Base-by-base conservation (phyloP, 768 basidiomycete species). In the Tylopilus felleus region DNA sequence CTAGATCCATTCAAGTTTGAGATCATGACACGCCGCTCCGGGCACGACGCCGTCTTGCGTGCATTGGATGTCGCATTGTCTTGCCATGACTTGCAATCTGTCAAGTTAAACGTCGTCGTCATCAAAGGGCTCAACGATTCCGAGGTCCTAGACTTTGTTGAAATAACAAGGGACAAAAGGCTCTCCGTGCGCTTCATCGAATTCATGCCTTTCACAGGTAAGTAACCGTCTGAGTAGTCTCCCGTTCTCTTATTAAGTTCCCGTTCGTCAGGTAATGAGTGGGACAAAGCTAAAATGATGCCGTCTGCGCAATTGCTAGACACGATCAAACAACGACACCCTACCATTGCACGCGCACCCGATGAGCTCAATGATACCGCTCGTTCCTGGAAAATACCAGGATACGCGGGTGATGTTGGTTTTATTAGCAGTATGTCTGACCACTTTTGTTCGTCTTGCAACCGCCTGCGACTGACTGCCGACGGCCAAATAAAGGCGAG, bases 371-470 rank as follows among this genome's bases (percentile, higher is more conserved):
- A 88, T 62, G 88, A 91, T 61, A 93, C 90, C n/a, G 88, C 89
- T 19, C 82, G 88, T 46, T 85, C 83, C 22, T 93, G 87, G 80
- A 72, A 77, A 57, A 81, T 93, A 49, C 88, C 86, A 0, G 86
- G 85, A 6, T 81, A 85, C 65, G 59, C 56, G 55, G 92, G 91
- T 22, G 81, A 75, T 65, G 80, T 86, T 68, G 92, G 86, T n/a
- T 92, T 94, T 71, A 95, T 95, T 65, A 90, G 84, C 65, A 91
- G 88, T 74, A 93, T 93, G 92, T 93, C 90, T 17, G 91, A 95
- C 69, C 92, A 93, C 70, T 93, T 95, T 63, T 94, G 92, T 70
- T 79, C 82, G 1, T 84, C 85, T 1, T 95, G 92, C 73, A 93
- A 91, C 62, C 80, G 92, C 52, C 74, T 94, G 47, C 78, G 93